These are phyloP conservation scores for Staphylotrichum tortipilum DNA, from an alignment of 495 filamentous ascomycete species.

Conservation along the genomic window DNA sequence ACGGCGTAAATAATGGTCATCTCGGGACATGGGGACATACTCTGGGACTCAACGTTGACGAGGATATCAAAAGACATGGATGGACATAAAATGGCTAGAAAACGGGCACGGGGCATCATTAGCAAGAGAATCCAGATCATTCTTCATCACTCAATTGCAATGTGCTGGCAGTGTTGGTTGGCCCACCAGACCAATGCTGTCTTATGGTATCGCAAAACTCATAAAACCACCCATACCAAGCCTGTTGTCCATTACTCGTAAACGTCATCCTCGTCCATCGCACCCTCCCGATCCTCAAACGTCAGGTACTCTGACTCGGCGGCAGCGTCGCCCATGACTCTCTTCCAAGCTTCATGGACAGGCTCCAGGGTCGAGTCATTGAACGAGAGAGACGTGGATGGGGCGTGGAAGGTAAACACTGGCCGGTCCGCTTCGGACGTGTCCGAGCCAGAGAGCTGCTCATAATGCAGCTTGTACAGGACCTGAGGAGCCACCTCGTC, in stretches of 20 bases:
- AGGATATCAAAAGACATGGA: too few relatives aligned
- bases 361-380: conserved; percentile 55
- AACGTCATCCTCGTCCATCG: conserved; percentile 38
- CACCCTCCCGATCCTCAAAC: conserved; percentile 47
- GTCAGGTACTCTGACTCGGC: conserved; percentile 53
- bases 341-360: conserved; percentile 56
- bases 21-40: neutral
- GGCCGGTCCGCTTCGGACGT: conserved; percentile 19
- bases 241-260: conserved; percentile 23
- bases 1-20: neutral
- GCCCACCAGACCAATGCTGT: neutral
- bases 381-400: conserved; percentile 55
- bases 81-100: too few relatives aligned
- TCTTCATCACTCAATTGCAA: neutral
- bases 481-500: conserved; percentile 28
- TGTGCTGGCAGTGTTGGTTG: too few relatives aligned
- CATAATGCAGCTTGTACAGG: conserved; percentile 58
- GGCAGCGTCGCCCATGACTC: conserved; percentile 46
- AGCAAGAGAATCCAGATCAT: neutral
- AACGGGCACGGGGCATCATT: neutral
- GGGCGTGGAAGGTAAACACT: conserved; percentile 42
- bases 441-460: conserved; percentile 31
- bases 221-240: conserved; percentile 8
- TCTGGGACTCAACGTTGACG: too few relatives aligned
- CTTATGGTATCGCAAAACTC: neutral